Base-by-base conservation (phyloP, 495 filamentous ascomycete genomes). In the Trypethelium eluteriae region DNA sequence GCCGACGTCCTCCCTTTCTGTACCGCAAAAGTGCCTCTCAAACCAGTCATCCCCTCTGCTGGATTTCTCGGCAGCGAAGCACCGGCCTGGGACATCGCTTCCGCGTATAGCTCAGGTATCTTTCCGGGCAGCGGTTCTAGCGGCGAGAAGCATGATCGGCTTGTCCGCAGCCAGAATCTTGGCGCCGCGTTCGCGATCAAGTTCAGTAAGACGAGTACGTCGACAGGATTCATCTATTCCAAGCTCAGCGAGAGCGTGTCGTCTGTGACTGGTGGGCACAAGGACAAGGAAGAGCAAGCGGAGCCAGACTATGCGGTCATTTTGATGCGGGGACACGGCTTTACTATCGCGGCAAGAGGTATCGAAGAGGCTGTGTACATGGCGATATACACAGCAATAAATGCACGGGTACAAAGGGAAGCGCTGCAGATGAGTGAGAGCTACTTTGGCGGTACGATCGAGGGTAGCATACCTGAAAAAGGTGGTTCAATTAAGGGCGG, bases 1-100 rank as follows among this genome's bases (percentile, higher is more conserved):
- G 70, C 74, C 14, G 74, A 77, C 39, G 75, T 85, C 3, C 65
- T 84, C 12, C 79, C 81, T 3, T 84, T 77, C 65, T 76, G 74
- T 63, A 73, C 83, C 56, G 75, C 66, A 34, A 70, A 70, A 1
- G 76, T 81, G n/a, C 75, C 76, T 11, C 74, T 85, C 56, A 72
- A 70, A 32, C 68, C 82, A 7, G 70, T 68, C 16, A 77, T 77
- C 64, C 80, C 84, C 70, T 78, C 80, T 75, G 81, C 80, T 7
- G 81, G 80, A 1, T 82, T 84, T 59, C 74, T 84, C 50, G 80
- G 69, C 34, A 62, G 47, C 32, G 69, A 69, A 50, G 72, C 70
- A 12, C 77, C 76, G 0, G 68, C 77, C 12, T 78, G 68, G 66
- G 74, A 77, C 62, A 73, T 74, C 9, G 64, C 68, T 4, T 34